phyloP scores from a whole-genome alignment of 495 filamentous ascomycete genomes.

The Evernia prunastri region DNA sequence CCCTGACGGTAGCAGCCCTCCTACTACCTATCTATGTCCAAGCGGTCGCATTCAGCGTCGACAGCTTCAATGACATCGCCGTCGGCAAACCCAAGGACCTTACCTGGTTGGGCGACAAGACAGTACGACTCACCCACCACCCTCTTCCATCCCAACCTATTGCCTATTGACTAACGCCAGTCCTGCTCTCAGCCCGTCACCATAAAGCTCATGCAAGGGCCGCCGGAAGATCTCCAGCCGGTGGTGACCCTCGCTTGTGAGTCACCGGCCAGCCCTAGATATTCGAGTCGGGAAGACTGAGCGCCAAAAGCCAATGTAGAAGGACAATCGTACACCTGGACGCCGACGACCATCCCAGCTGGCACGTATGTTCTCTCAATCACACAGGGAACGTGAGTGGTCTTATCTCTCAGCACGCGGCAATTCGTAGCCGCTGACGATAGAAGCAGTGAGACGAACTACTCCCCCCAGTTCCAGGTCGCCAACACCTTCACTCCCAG shows the following conservation, averaged over 20 bases:
- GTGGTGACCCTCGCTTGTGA: conserved; percentile 16
- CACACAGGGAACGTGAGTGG: conserved; percentile 13
- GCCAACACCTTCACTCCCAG: background rate
- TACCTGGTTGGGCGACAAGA: conserved; percentile 22
- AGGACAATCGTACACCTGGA: conserved; percentile 19
- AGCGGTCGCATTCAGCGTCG: conserved; percentile 21
- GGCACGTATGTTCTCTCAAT: conserved; percentile 23
- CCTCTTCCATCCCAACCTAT: background rate
- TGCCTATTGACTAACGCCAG: background rate
- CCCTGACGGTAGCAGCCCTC: background rate
- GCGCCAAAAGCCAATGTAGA: background rate
- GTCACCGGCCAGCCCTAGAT: conserved; percentile 9
- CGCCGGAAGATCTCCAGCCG: conserved; percentile 9
- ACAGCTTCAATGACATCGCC: conserved; percentile 17
- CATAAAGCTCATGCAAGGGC: conserved; percentile 18
- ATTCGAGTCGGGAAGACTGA: conserved; percentile 2
- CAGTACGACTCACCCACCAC: conserved; percentile 15
- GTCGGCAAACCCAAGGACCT: conserved; percentile 19
- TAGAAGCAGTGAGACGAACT: conserved; percentile 19
- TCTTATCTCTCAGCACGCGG: background rate
- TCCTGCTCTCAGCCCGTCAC: conserved; percentile 20
- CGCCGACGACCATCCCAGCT: background rate
- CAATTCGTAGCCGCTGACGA: background rate
- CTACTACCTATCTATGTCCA: conserved; percentile 9
- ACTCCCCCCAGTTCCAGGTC: conserved; percentile 25